phyloP scores from a whole-genome alignment of 108 stramenopile species.

The Chaetoceros tenuissimus region DNA sequence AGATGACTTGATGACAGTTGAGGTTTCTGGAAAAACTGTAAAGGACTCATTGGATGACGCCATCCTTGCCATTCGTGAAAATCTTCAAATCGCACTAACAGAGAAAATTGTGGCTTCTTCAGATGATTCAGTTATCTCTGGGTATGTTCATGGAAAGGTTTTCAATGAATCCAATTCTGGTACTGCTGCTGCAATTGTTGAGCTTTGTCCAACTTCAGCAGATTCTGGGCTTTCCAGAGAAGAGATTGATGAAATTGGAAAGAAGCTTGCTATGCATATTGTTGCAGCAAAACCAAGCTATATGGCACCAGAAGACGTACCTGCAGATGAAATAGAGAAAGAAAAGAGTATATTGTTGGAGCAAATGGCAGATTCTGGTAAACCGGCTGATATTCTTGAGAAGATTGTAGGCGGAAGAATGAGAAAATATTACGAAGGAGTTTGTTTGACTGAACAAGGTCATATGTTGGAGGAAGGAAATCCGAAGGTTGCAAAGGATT shows the following conservation, averaged over 20 bases:
- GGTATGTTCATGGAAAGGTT: constrained; percentile 67
- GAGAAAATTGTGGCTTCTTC: constrained; percentile 29
- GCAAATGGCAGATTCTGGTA: constrained; percentile 46
- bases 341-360: constrained; percentile 56
- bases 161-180: constrained; percentile 35
- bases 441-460: constrained; percentile 64
- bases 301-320: constrained; percentile 47
- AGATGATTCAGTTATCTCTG: constrained; percentile 34
- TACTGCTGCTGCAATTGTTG: constrained; percentile 58
- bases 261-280: constrained; percentile 92
- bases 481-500: constrained; percentile 39
- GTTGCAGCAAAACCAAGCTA: constrained; percentile 84
- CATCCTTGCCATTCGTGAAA: constrained; percentile 74
- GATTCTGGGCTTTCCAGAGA: constrained; percentile 9
- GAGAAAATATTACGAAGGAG: constrained; percentile 59
- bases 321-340: constrained; percentile 46
- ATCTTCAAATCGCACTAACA: constrained; percentile 42
- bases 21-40: constrained; percentile 29
- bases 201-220: constrained; percentile 2
- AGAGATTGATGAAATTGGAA: constrained; percentile 42
- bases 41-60: constrained; percentile 52
- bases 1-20: constrained; percentile 8
- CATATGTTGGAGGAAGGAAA: constrained; percentile 75
- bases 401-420: constrained; percentile 69
- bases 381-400: constrained; percentile 68